Conservation (phyloP, 768 basidiomycete species). For the Sporobolomyces roseus region DNA sequence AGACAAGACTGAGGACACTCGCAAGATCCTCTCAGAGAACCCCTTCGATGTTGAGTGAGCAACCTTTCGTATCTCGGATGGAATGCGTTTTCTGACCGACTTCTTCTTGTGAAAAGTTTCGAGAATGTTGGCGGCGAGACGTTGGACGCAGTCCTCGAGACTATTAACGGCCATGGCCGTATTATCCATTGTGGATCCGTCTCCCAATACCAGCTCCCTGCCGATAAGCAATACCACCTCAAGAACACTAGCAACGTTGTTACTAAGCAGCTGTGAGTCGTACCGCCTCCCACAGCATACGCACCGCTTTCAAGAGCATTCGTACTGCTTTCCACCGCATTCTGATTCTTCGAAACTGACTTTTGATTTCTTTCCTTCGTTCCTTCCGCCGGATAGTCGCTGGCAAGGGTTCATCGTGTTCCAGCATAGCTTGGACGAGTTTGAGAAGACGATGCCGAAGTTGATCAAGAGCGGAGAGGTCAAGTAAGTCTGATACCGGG, state of each 20-base stretch:
- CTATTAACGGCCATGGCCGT: constrained; percentile 43
- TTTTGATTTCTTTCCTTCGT: too few relatives aligned
- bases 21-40: constrained; percentile 59
- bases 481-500: too few relatives aligned
- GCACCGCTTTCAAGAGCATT: too few relatives aligned
- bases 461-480: constrained; percentile 43
- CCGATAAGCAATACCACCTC: constrained; percentile 38
- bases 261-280: too few relatives aligned
- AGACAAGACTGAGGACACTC: constrained; percentile 56
- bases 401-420: constrained; percentile 37
- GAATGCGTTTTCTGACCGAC: too few relatives aligned
- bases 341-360: too few relatives aligned
- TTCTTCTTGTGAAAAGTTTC: constrained; percentile 55
- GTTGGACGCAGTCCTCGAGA: constrained; percentile 44
- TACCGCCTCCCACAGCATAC: too few relatives aligned
- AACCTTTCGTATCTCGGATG: too few relatives aligned
- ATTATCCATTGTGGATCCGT: constrained; percentile 39
- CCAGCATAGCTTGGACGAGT: constrained; percentile 23
- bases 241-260: constrained; percentile 35
- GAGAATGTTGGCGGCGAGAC: constrained; percentile 47
- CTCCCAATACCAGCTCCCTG: constrained; percentile 36
- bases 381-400: too few relatives aligned
- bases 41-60: too few relatives aligned
- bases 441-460: constrained; percentile 38
- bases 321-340: too few relatives aligned